Evolutionary conservation across 2,329 filamentous ascomycete species (phyloP), one percentile per base, ranked within the genome.

Genomic region (Ophiostoma novo-ulmi): DNA sequence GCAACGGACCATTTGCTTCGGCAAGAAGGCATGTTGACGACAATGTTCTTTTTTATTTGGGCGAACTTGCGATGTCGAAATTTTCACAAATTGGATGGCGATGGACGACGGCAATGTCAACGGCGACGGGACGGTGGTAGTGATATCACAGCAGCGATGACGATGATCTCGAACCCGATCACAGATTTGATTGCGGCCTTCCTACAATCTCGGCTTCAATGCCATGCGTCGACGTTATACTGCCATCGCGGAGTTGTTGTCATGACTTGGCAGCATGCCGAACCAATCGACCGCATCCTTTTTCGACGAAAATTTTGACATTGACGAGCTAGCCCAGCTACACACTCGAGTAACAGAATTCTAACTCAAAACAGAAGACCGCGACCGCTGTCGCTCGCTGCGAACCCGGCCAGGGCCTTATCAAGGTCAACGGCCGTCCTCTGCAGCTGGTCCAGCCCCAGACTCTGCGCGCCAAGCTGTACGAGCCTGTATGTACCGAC

Each of bases 391-490:
- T 96, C 85, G 93, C 92, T 83, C 92, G 94, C 87, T 94, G 91
- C 91, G 94, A 94, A 70, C 70, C 72, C 65, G 78, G 78, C 74
- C 77, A 79, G 76, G 95, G 95, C 84, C 90, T 98, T 80, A 71
- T 99, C 85, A 97, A 96, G 88, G 95, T 97, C 85, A 99, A 98
- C 88, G 95, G 95, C 85, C 92, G 93, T 83, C 95, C 95, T 80
- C 90, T 99, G 52, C 67, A 69, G 41, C 72, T 75, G 70, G 75
- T 75, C 22, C 74, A 75, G 63, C 74, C 74, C 70, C 71, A 73
- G 72, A 74, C 72, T 38, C 73, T 75, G 52, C 74, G 74, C 65
- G 72, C 72, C 66, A 73, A 91, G 89, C 94, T 98, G 85, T 99
- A 99, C 90, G 95, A 99, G 87, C 95, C 95, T 79, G 86, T 75